Conservation (phyloP, 495 filamentous ascomycete genomes). For the Neurospora hispaniola region DNA sequence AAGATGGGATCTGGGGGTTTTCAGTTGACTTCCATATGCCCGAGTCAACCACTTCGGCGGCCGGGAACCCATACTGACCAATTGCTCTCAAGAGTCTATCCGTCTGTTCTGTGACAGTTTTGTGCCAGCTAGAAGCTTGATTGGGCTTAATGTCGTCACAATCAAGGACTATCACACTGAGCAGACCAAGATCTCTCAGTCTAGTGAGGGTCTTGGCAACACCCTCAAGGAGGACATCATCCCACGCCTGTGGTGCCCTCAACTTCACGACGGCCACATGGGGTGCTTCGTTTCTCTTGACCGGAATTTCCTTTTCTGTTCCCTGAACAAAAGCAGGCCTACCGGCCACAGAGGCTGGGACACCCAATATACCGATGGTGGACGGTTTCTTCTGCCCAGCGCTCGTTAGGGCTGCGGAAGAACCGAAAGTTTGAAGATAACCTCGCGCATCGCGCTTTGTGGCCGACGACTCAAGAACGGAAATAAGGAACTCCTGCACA, state of each 20-base stretch:
- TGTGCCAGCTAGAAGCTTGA: conserved; percentile 15
- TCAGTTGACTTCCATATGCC: conserved; percentile 31
- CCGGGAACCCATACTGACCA: conserved; percentile 51
- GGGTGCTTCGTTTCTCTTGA: conserved; percentile 37
- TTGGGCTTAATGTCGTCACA: conserved; percentile 37
- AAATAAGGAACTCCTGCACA: conserved; percentile 67
- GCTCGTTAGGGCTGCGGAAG: conserved; percentile 6
- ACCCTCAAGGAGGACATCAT: conserved; percentile 57
- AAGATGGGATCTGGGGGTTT: conserved; percentile 17
- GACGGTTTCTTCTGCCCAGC: conserved; percentile 4
- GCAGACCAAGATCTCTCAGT: conserved; percentile 68
- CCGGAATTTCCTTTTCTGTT: conserved; percentile 15
- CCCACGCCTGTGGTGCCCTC: conserved; percentile 55
- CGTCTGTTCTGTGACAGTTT: conserved; percentile 50
- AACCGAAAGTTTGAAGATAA: conserved; percentile 71
- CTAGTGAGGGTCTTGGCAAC: conserved; percentile 77
- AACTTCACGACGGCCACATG: conserved; percentile 86
- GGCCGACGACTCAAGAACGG: conserved; percentile 69
- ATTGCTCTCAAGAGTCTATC: conserved; percentile 67
- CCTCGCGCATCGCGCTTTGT: conserved; percentile 85
- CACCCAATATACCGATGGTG: conserved; percentile 17
- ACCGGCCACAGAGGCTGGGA: conserved; percentile 20
- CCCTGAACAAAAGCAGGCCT: conserved; percentile 28
- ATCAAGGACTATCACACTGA: conserved; percentile 73
- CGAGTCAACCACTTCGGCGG: conserved; percentile 59